These are phyloP conservation scores for Ophiosphaerella korrae DNA, from an alignment of 2,329 filamentous ascomycete species.

Conservation along the genomic window DNA sequence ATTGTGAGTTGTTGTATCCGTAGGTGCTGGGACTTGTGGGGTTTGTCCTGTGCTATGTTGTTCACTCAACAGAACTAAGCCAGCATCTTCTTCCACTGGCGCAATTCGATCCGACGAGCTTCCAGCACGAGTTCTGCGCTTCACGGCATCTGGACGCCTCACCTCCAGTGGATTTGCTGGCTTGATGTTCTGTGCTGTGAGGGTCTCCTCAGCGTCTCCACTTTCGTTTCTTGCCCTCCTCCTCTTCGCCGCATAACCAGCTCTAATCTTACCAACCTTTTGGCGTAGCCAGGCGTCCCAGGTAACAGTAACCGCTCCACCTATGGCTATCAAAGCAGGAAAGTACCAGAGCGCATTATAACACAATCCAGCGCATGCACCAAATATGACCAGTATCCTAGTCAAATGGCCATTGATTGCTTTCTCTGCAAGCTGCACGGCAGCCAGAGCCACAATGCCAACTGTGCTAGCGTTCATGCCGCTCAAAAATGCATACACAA, in stretches of 20 bases:
- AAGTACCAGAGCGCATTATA: conserved; percentile 80
- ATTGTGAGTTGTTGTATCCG: conserved; percentile 39
- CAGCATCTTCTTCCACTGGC: conserved; percentile 8
- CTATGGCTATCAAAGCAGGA: conserved; percentile 64
- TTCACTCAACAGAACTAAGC: conserved; percentile 6
- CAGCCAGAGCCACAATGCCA: conserved; percentile 72
- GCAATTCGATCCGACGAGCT: conserved; percentile 24
- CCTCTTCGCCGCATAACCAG: conserved; percentile 23
- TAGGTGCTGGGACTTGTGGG: background rate
- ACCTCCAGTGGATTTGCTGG: conserved; percentile 9
- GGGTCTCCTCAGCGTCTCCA: conserved; percentile 28
- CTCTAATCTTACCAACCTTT: conserved; percentile 40
- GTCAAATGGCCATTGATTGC: conserved; percentile 69
- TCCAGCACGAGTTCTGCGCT: conserved; percentile 23
- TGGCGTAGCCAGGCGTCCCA: conserved; percentile 63
- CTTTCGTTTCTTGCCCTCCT: conserved; percentile 20
- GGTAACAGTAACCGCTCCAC: conserved; percentile 58
- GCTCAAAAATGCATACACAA: conserved; percentile 71
- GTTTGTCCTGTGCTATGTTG: conserved; percentile 4
- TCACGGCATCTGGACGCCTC: conserved; percentile 23
- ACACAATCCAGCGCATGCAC: conserved; percentile 67
- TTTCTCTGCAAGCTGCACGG: conserved; percentile 69
- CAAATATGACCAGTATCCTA: conserved; percentile 66
- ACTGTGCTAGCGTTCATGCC: conserved; percentile 75
- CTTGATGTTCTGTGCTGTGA: conserved; percentile 14